phyloP scores from a whole-genome alignment of 108 stramenopile genomes.

The Aurantiochytrium sp. region DNA sequence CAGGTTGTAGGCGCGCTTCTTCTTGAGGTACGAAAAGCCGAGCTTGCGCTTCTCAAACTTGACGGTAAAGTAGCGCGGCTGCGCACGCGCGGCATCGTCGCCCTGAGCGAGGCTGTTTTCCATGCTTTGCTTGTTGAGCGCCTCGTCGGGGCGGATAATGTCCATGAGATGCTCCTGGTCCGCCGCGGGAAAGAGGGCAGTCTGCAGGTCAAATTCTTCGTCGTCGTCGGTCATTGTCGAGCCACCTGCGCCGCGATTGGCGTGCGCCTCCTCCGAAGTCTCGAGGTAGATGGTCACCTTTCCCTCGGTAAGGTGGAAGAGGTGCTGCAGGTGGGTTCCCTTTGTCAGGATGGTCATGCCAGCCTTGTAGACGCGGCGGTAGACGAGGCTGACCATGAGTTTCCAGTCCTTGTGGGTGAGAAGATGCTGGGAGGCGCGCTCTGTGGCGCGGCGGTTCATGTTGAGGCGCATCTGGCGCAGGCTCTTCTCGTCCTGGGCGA shows the following conservation, averaged over 20 bases:
- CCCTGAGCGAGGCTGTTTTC: background rate
- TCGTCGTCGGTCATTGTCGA: background rate
- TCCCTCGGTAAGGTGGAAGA: background rate
- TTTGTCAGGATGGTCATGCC: background rate
- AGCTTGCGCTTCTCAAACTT: slow-evolving; percentile 22
- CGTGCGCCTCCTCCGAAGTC: background rate
- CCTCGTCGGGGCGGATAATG: background rate
- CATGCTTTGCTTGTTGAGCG: background rate
- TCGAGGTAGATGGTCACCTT: background rate
- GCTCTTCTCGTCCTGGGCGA: background rate
- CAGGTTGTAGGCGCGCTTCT: background rate
- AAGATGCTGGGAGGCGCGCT: slow-evolving; percentile 26
- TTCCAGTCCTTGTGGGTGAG: slow-evolving; percentile 18
- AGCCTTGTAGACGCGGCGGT: background rate
- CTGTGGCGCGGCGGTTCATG: background rate
- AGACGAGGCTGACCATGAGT: slow-evolving; percentile 14
- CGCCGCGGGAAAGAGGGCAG: background rate
- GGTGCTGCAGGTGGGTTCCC: background rate
- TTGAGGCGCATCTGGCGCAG: background rate
- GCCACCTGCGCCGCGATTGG: background rate
- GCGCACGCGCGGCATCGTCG: background rate
- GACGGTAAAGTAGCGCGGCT: background rate
- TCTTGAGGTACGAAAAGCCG: background rate
- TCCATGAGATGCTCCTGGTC: background rate
- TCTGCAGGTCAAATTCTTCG: background rate